Conservation (phyloP, 169 alveolate genomes). For the Plasmodium cynomolgi region DNA sequence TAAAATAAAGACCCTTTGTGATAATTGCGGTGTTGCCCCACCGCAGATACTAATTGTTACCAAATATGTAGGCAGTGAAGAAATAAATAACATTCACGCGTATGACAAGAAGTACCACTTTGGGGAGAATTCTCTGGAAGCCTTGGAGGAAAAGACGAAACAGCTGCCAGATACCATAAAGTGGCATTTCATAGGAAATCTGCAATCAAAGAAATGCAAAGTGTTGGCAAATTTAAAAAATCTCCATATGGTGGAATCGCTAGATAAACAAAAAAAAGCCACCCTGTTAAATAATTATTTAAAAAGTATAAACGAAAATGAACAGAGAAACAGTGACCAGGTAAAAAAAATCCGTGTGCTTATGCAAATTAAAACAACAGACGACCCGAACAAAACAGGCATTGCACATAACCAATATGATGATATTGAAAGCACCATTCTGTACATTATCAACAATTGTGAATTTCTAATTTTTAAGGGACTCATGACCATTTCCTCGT, state of each 20-base stretch:
- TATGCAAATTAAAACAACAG: conserved; percentile 91
- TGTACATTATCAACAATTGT: conserved; percentile 84
- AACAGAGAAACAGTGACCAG: conserved; percentile 7
- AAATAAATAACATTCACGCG: conserved; percentile 58
- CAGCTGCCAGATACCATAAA: conserved; percentile 89
- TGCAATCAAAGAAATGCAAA: conserved; percentile 93
- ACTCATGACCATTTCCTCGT: conserved; percentile 94
- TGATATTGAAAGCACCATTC: conserved; percentile 77
- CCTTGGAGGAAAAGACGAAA: conserved; percentile 89
- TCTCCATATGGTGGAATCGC: conserved; percentile 89
- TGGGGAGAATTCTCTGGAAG: conserved; percentile 95
- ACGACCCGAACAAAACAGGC: conserved; percentile 91
- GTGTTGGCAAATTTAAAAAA: conserved; percentile 87
- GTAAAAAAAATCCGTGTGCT: conserved; percentile 73
- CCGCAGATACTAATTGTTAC: conserved; percentile 67
- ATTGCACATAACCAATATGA: conserved; percentile 78
- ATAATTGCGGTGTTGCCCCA: neutral
- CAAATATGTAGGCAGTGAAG: conserved; percentile 52
- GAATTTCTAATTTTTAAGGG: conserved; percentile 90
- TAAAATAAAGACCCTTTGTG: conserved; percentile 31
- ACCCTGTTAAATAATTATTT: conserved; percentile 81
- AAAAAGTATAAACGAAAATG: conserved; percentile 37
- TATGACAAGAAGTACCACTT: conserved; percentile 80
- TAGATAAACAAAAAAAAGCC: conserved; percentile 92
- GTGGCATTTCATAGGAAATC: conserved; percentile 96